These are phyloP conservation scores for Aspergillus phoenicis DNA, from an alignment of 2,329 filamentous ascomycete genomes.

Conservation along the genomic window DNA sequence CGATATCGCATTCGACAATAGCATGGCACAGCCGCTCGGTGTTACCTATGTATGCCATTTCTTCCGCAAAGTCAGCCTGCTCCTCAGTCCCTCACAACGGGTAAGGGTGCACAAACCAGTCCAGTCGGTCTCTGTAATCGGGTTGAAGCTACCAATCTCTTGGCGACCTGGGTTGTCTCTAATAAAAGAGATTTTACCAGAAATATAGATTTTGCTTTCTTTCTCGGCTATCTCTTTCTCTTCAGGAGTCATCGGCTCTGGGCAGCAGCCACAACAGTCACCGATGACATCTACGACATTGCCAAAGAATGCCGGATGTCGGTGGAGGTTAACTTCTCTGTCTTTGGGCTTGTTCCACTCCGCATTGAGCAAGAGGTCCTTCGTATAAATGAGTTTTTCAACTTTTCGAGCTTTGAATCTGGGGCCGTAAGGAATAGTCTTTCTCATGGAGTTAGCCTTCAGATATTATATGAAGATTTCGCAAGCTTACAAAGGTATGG, in stretches of 20 bases:
- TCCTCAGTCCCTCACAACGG: not conserved
- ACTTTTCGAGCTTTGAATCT: constrained; percentile 57
- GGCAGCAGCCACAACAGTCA: constrained; percentile 82
- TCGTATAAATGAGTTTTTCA: constrained; percentile 78
- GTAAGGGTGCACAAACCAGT: constrained; percentile 48
- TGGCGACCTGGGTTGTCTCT: constrained; percentile 82
- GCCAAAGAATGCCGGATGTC: constrained; percentile 85
- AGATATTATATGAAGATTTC: constrained; percentile 26
- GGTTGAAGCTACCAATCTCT: constrained; percentile 72
- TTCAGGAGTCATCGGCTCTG: constrained; percentile 67
- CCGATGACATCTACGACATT: constrained; percentile 71
- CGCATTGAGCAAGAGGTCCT: constrained; percentile 79
- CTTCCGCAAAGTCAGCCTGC: constrained; percentile 35
- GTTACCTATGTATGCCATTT: constrained; percentile 86
- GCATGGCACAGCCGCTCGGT: constrained; percentile 76
- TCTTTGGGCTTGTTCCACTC: constrained; percentile 82
- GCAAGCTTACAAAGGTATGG: constrained; percentile 70
- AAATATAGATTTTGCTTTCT: constrained; percentile 75
- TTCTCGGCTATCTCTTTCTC: constrained; percentile 71
- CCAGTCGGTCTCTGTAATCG: constrained; percentile 80
- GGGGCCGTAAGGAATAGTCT: constrained; percentile 43
- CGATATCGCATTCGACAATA: constrained; percentile 73
- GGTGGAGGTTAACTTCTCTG: constrained; percentile 74
- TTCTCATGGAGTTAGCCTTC: not conserved
- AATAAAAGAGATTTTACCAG: constrained; percentile 71